These are phyloP conservation scores for Colletotrichum graminicola DNA, from an alignment of 2,329 filamentous ascomycete genomes.

Conservation along the genomic window DNA sequence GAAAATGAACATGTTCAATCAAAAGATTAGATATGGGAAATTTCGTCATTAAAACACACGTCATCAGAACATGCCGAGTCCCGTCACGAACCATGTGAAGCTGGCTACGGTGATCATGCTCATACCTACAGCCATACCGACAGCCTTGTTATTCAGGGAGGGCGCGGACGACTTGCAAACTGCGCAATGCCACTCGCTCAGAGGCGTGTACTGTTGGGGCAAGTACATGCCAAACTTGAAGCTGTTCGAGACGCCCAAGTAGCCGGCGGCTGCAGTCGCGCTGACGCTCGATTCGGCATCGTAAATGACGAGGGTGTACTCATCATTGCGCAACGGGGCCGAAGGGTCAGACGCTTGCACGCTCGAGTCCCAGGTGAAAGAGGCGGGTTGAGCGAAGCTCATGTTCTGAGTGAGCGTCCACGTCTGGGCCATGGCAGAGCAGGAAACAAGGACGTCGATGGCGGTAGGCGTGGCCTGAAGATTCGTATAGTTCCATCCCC, in stretches of 20 bases:
- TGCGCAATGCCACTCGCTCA: slow-evolving; percentile 66
- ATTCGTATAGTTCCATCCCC: slow-evolving; percentile 75
- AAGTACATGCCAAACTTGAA: slow-evolving; percentile 72
- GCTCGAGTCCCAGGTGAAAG: slow-evolving; percentile 69
- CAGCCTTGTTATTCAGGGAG: slow-evolving; percentile 59
- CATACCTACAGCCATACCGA: slow-evolving; percentile 67
- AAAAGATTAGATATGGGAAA: slow-evolving; percentile 24
- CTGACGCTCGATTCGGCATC: slow-evolving; percentile 66
- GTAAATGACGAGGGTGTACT: slow-evolving; percentile 73
- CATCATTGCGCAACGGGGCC: slow-evolving; percentile 63
- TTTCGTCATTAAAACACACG: slow-evolving; percentile 8
- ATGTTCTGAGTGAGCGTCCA: slow-evolving; percentile 75
- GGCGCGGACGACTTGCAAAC: slow-evolving; percentile 68
- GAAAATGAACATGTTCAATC: slow-evolving; percentile 25
- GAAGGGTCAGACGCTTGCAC: slow-evolving; percentile 60
- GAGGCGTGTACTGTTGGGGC: slow-evolving; percentile 62
- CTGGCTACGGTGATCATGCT: slow-evolving; percentile 67
- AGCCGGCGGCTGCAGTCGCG: slow-evolving; percentile 66
- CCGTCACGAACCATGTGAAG: slow-evolving; percentile 72
- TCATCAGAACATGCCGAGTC: slow-evolving; percentile 52
- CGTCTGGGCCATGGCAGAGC: slow-evolving; percentile 63
- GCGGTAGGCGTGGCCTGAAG: slow-evolving; percentile 69
- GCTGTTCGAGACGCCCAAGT: slow-evolving; percentile 61
- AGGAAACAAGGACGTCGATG: slow-evolving; percentile 70
- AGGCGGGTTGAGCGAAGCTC: slow-evolving; percentile 64